phyloP scores from a whole-genome alignment of 1,284 basidiomycete genomes.

The Boletellus dicymbophilus region DNA sequence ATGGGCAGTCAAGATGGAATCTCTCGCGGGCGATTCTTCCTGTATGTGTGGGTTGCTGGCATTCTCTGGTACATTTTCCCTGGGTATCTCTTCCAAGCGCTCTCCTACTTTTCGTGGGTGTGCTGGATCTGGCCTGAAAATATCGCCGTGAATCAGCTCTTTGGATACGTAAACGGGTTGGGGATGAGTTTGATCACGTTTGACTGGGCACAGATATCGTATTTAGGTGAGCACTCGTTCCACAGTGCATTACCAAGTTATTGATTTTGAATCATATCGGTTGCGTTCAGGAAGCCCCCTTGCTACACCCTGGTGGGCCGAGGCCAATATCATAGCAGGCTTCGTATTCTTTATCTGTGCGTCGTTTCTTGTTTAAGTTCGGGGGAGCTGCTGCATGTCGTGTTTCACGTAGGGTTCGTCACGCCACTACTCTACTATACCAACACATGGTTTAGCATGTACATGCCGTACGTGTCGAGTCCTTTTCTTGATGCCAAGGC shows the following conservation, averaged over 20 bases:
- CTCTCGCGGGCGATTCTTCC: conserved; percentile 53
- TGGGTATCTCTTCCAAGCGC: conserved; percentile 47
- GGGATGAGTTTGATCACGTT: conserved; percentile 51
- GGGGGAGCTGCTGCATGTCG: no score
- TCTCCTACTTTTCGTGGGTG: conserved; percentile 59
- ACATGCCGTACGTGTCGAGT: no score
- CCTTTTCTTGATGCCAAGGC: no score
- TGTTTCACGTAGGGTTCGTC: conserved; percentile 49
- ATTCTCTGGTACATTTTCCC: conserved; percentile 55
- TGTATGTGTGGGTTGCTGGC: conserved; percentile 41
- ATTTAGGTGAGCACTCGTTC: no score
- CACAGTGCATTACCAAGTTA: conserved; percentile 26
- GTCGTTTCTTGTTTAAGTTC: conserved; percentile 16
- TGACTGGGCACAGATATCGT: conserved; percentile 53
- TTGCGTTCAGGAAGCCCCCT: conserved; percentile 33
- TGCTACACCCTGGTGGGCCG: no score
- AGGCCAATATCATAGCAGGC: conserved; percentile 65
- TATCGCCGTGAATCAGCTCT: conserved; percentile 41
- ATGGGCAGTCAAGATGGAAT: conserved; percentile 41
- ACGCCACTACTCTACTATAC: conserved; percentile 50
- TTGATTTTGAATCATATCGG: no score
- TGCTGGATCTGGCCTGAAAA: conserved; percentile 56
- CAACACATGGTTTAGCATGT: conserved; percentile 48
- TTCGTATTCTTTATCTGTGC: conserved; percentile 61
- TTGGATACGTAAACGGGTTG: conserved; percentile 33